phyloP scores from a whole-genome alignment of 257 asterid genomes.

The Paulownia fortunei region DNA sequence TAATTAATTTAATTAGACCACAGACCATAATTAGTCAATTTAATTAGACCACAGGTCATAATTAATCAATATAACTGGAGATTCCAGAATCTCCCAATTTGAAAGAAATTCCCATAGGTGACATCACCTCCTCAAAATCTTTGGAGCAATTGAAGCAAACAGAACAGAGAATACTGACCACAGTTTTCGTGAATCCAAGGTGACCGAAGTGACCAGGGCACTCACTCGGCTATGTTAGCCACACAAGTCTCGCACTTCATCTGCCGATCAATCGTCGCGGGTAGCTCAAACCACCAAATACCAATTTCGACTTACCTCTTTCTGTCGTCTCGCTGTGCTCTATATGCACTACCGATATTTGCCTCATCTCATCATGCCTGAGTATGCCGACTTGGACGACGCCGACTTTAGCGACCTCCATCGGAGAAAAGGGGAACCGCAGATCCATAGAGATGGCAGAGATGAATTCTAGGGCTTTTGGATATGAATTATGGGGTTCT shows the following conservation, averaged over 20 bases:
- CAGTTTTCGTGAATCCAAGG: slow-evolving; percentile 93
- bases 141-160: slow-evolving; percentile 99
- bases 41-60: too few species aligned
- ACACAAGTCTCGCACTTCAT: slow-evolving; percentile 98
- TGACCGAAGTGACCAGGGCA: slow-evolving; percentile 99
- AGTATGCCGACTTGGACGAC: slow-evolving; percentile 91
- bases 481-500: neutral
- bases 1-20: too few species aligned
- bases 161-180: slow-evolving; percentile 79
- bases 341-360: slow-evolving; percentile 97
- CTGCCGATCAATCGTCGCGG: slow-evolving; percentile 84
- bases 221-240: slow-evolving; percentile 98
- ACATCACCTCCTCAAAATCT: too few species aligned
- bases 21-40: too few species aligned
- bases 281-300: slow-evolving; percentile 90
- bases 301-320: slow-evolving; percentile 94
- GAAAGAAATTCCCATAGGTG: too few species aligned
- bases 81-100: too few species aligned
- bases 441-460: slow-evolving; percentile 60
- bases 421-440: slow-evolving; percentile 93
- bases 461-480: slow-evolving; percentile 42
- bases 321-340: slow-evolving; percentile 98
- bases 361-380: slow-evolving; percentile 98
- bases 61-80: too few species aligned
- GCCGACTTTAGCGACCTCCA: slow-evolving; percentile 90